Base-by-base conservation (phyloP, 192 early-diverging fungal genomes). In the Mortierella alpina region DNA sequence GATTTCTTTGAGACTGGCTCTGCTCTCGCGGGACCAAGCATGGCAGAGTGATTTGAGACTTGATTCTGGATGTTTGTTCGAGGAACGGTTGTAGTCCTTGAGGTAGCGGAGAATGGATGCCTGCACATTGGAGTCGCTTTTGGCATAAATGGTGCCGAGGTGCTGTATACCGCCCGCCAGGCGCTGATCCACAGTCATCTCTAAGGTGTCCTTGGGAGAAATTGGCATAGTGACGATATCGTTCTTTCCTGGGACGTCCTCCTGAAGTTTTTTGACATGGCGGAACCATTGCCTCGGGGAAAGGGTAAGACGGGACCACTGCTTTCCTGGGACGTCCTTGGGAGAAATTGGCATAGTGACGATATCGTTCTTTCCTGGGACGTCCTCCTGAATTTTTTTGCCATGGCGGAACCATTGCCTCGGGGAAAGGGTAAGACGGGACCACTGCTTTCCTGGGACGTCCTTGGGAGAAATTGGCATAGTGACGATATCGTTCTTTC, bases 21-120 rank as follows among this genome's bases (percentile, higher is more conserved):
- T 9, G 17, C 7, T 6, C 7, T 39, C 22, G 12, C 17, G 45
- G 8, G 20, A 6, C 57, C 58, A 44, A 5, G 46, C 47, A 17
- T 51, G 15, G 15, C 44, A 9, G n/a, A 51, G 17, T 2, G 18
- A 40, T 18, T 41, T 50, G 4, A 69, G 54, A n/a, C 20, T 18
- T 3, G 67, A 69, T 11, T 20, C 12, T 18, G 18, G 14, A 7
- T 31, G 7, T 7, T 23, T 39, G 55, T 17, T 13, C 17, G 39
- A 42, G 14, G 46, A 23, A 17, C 62, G 67, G 15, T 59, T 51
- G 18, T 47, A 12, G 1, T 14, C 10, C 57, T 51, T 44, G 7
- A 69, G 46, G 45, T 59, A 69, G 44, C 46, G 44, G 14, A 69
- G 23, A 20, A 69, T 69, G 20, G 47, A 44, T 3, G 39, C 8